Evolutionary conservation across 371 early-diverging fungal genomes (phyloP), one percentile per base, ranked within the genome.

Genomic region (Mortierella sp.): DNA sequence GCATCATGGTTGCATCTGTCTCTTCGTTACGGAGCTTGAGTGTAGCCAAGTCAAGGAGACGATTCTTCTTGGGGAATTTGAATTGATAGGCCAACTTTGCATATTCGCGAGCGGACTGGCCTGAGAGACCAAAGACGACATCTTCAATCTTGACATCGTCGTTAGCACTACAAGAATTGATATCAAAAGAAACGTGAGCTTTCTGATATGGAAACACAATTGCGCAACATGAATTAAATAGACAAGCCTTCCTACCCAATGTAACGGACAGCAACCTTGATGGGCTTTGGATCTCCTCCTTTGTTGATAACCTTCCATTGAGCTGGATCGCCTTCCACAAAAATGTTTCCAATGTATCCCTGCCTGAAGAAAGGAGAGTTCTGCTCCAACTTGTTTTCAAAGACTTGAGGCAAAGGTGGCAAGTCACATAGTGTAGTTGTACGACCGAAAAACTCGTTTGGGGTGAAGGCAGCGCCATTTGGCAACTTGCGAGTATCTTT

Each of bases 361-460:
- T 75, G 68, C 22, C 75, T 65, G 60, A 80, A 80, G 70, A 75
- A 72, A 2, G 75, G 75, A 0, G 81, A 80, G 63, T 72, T 65
- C 6, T 80, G 75, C 24, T 68, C 43, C 20, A 72, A n/a, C 40
- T 62, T 65, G 63, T 75, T 75, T 30, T 80, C 72, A 59, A 70
- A 90, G 0, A 87, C 88, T 70, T 90, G 89, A 62, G 90, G 90
- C 32, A 90, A 70, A 5, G 75, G 77, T 24, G 90, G 90, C 2
- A 90, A 77, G 52, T 77, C 40, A 62, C 73, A 68, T 16, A 88
- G 62, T 9, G 87, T 86, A 28, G 81, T 83, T 14, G 83, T 60
- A 37, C 89, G 87, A 62, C 79, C 86, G 73, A 87, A 90, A 66
- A 88, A 88, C 52, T 90, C 90, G 45, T 90, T 88, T 47, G 87